These are phyloP conservation scores for Leccinellum luteum DNA, from an alignment of 768 basidiomycete species.

Conservation along the genomic window DNA sequence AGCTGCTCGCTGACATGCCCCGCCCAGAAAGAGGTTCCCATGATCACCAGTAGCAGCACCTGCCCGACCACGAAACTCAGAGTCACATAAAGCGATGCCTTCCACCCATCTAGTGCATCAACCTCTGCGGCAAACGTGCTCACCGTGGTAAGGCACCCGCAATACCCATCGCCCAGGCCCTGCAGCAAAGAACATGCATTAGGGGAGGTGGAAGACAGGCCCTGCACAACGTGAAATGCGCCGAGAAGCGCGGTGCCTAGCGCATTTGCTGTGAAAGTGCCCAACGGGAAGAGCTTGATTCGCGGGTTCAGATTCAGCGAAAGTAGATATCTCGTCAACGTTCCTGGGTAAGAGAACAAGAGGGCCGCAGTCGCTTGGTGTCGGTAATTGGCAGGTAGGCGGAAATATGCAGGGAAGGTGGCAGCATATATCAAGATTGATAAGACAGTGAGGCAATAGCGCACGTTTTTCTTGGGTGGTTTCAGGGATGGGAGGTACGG, in stretches of 20 bases:
- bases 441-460: slow-evolving; percentile 50
- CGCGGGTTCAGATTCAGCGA: slow-evolving; percentile 69
- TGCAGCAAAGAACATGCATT: slow-evolving; percentile 71
- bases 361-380: slow-evolving; percentile 83
- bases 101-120: slow-evolving; percentile 50
- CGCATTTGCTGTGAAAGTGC: slow-evolving; percentile 75
- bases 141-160: slow-evolving; percentile 92
- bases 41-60: slow-evolving; percentile 62
- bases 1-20: slow-evolving; percentile 43
- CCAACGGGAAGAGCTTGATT: slow-evolving; percentile 62
- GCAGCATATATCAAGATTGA: slow-evolving; percentile 70
- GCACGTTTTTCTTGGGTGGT: slow-evolving; percentile 43
- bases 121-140: slow-evolving; percentile 90
- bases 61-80: slow-evolving; percentile 73
- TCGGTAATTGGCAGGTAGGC: slow-evolving; percentile 65
- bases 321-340: slow-evolving; percentile 78
- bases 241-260: slow-evolving; percentile 84
- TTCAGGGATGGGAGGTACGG: slow-evolving; percentile 41
- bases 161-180: slow-evolving; percentile 88
- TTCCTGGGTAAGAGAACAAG: slow-evolving; percentile 86
- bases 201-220: slow-evolving; percentile 39
- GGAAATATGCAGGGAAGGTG: slow-evolving; percentile 75
- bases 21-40: slow-evolving; percentile 64
- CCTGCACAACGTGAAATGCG: slow-evolving; percentile 68
- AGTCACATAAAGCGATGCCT: slow-evolving; percentile 65